phyloP scores from a whole-genome alignment of 805 yeast species.

The Zygosaccharomyces bailii region DNA sequence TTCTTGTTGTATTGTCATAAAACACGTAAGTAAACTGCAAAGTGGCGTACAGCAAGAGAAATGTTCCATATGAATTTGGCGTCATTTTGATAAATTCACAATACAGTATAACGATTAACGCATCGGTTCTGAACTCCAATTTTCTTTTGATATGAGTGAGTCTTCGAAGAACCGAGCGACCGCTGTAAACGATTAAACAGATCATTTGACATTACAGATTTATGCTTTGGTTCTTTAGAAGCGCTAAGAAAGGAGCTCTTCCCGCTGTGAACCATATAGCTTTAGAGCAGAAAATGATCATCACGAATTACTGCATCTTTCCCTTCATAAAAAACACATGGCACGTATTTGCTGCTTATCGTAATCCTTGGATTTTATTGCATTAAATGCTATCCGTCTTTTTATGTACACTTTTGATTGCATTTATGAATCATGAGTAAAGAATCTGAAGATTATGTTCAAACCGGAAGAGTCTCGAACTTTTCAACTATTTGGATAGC shows the following conservation, averaged over 20 bases:
- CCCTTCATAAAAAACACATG: neutral
- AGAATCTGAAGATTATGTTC: neutral
- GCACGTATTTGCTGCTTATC: conserved; percentile 7
- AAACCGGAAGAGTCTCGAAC: neutral
- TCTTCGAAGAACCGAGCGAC: too few relatives aligned
- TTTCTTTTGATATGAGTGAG: conserved; percentile 6
- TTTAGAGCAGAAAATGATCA: neutral
- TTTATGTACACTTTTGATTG: conserved; percentile 2
- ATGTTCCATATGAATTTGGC: conserved; percentile 1
- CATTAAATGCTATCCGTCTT: neutral
- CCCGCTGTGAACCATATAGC: neutral
- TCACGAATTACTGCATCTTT: neutral
- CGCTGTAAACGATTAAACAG: too few relatives aligned
- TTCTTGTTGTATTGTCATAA: too few relatives aligned
- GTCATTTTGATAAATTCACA: neutral
- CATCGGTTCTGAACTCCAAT: neutral
- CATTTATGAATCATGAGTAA: too few relatives aligned
- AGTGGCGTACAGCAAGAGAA: conserved; percentile 2
- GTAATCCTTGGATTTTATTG: conserved; percentile 2
- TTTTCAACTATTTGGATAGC: conserved; percentile 1
- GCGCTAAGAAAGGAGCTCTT: neutral
- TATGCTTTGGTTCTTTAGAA: neutral
- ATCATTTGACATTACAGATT: conserved; percentile 1
- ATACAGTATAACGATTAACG: neutral
- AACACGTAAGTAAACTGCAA: neutral